Evolutionary conservation across 2,329 filamentous ascomycete species (phyloP).

Genomic region (Chaetomiaceae sp.): DNA sequence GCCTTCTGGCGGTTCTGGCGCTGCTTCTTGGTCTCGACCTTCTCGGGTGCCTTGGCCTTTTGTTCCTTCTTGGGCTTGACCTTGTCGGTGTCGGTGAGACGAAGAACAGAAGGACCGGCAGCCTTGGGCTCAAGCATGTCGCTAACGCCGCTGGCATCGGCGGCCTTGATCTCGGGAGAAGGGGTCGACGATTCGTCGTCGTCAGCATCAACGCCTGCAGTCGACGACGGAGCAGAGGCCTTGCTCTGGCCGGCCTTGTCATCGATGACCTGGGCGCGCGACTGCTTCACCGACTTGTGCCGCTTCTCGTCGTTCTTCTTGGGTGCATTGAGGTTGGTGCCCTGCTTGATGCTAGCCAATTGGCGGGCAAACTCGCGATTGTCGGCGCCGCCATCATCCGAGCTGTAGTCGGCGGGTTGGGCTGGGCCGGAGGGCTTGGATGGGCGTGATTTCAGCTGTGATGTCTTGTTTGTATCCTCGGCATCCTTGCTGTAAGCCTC

Average conservation of each 20-base stretch:
- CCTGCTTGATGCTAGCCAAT: constrained; percentile 66
- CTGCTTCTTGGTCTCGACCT: constrained; percentile 87
- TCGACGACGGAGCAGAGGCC: constrained; percentile 62
- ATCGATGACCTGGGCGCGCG: constrained; percentile 51
- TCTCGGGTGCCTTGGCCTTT: constrained; percentile 57
- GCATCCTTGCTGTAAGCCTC: constrained; percentile 34
- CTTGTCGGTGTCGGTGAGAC: constrained; percentile 65
- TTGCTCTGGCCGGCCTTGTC: constrained; percentile 42
- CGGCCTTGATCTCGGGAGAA: constrained; percentile 59
- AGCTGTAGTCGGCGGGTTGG: constrained; percentile 38
- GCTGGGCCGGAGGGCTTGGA: constrained; percentile 30
- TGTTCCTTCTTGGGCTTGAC: constrained; percentile 51
- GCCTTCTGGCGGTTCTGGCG: constrained; percentile 87
- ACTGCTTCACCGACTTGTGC: constrained; percentile 67
- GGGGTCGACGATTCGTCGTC: constrained; percentile 70
- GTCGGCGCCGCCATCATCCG: constrained; percentile 59
- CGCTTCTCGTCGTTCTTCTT: constrained; percentile 58
- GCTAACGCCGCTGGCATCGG: constrained; percentile 65
- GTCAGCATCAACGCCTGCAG: constrained; percentile 70
- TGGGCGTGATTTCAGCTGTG: constrained; percentile 37
- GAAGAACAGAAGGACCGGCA: constrained; percentile 68
- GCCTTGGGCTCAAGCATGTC: constrained; percentile 79
- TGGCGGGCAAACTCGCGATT: constrained; percentile 74
- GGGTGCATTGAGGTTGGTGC: constrained; percentile 52
- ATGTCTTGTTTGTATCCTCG: constrained; percentile 28